phyloP scores from a whole-genome alignment of 1,284 basidiomycete genomes.

The Cryptococcus sp. region DNA sequence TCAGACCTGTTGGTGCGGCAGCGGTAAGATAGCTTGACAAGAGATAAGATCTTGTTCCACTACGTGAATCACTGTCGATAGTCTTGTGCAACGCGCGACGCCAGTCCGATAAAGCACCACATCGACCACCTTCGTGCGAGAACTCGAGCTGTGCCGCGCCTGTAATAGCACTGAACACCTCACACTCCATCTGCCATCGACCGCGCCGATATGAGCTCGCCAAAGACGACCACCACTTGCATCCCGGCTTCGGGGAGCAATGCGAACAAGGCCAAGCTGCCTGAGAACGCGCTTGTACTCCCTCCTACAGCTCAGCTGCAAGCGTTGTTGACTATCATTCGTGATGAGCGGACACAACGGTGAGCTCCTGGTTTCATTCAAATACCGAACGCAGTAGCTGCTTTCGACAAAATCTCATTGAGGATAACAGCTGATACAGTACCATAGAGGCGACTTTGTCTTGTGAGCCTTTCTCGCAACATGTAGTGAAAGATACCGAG shows the following conservation, averaged over 20 bases:
- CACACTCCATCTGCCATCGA: too few species aligned
- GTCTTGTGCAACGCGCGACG: too few species aligned
- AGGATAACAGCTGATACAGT: conserved; percentile 5
- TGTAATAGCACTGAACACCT: too few species aligned
- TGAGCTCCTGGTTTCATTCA: conserved; percentile 21
- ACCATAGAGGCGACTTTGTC: conserved; percentile 83
- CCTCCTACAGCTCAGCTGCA: conserved; percentile 81
- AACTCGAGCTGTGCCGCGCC: too few species aligned
- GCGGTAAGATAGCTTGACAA: too few species aligned
- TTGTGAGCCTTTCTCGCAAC: conserved; percentile 61
- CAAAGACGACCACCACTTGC: conserved; percentile 23
- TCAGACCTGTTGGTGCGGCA: too few species aligned
- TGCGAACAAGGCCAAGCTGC: conserved; percentile 38
- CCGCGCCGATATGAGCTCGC: conserved; percentile 17
- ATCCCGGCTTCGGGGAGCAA: conserved; percentile 41
- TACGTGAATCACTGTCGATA: too few species aligned
- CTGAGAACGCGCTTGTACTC: conserved; percentile 48
- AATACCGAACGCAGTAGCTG: not conserved
- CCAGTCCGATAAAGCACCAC: too few species aligned
- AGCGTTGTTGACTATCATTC: conserved; percentile 92
- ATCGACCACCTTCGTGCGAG: too few species aligned
- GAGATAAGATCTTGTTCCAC: too few species aligned
- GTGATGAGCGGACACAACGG: conserved; percentile 73
- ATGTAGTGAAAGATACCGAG: not conserved
- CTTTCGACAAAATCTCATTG: not conserved